Base-by-base conservation (phyloP, 2,329 filamentous ascomycete species). In the Arthrobotrys iridis region DNA sequence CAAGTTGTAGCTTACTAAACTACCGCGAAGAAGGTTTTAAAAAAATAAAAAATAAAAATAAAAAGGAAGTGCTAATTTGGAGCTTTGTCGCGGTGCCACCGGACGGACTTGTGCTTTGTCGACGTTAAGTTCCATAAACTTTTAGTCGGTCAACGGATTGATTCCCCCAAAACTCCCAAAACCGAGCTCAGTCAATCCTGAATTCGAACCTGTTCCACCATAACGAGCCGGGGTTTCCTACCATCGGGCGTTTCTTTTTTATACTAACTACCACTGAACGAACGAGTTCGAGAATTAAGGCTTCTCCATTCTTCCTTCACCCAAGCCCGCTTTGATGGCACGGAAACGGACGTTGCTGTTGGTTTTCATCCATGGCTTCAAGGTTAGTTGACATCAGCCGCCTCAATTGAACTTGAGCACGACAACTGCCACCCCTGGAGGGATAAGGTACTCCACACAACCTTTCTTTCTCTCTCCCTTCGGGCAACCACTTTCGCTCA, bases 321-420 rank as follows among this genome's bases (percentile, higher is more conserved):
- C 50, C 52, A 64, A 43, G 68, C 26, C 71, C 71, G 71, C 71
- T 68, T 60, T 75, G 71, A 75, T 75, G 71, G 71, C 71, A 75
- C 71, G 89, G 87, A 91, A 90, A 85, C 93, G 92, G 84, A 95
- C 91, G 71, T 83, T 96, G 37, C 83, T 96, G 40, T 84, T 96
- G 73, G 91, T 91, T 81, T 95, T 95, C 82, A 92, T 95, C 76
- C 92, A 96, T 82, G 92, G 92, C 81, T 96, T 96, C 87, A 93
- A 95, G 86, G 88, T 89, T 75, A 75, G 71, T 75, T 68, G 63
- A 75, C 71, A 75, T 75, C 71, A 75, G 63, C 71, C 71, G 63
- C 71, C 57, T 48, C 50, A 55, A 55, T 55, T 37, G 30, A 55
- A 24, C 50, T 52, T 26, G 40, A 45, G 45, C 48, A 67, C 48